Percentiles rank a stretch among this genome's conserved stretches.
These are phyloP conservation scores for Deinandra increscens DNA, from an alignment of 129 eudicot genomes.

Conservation along the genomic window DNA sequence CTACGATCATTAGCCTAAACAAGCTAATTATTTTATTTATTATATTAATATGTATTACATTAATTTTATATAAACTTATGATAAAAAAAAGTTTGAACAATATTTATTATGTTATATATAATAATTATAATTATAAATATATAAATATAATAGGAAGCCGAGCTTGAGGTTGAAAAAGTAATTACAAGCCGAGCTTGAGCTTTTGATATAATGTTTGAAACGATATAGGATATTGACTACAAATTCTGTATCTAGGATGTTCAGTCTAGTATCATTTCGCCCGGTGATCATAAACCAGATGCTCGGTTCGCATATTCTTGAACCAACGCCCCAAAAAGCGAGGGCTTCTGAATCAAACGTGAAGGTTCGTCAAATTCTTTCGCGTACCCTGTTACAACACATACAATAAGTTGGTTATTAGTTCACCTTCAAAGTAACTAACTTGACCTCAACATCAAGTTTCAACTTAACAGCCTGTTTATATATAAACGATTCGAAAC, in stretches of 20 bases:
- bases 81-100: too few species aligned
- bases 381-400: conserved; percentile 51
- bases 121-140: too few species aligned
- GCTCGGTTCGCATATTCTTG: conserved; percentile 79
- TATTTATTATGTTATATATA: too few species aligned
- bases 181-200: too few species aligned
- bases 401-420: neutral
- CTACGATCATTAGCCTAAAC: too few species aligned
- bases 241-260: neutral
- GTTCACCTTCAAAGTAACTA: neutral
- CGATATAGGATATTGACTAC: neutral
- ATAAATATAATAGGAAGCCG: too few species aligned
- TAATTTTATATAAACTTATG: too few species aligned
- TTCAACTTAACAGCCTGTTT: neutral
- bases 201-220: too few species aligned
- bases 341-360: conserved; percentile 55
- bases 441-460: neutral
- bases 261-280: neutral
- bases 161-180: too few species aligned
- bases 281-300: conserved; percentile 44
- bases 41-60: too few species aligned
- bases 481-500: neutral
- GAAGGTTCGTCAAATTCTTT: conserved; percentile 67
- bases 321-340: conserved; percentile 78
- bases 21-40: too few species aligned